Base-by-base conservation (phyloP, 176 grass and related monocot genomes). In the Oryza glaberrima region DNA sequence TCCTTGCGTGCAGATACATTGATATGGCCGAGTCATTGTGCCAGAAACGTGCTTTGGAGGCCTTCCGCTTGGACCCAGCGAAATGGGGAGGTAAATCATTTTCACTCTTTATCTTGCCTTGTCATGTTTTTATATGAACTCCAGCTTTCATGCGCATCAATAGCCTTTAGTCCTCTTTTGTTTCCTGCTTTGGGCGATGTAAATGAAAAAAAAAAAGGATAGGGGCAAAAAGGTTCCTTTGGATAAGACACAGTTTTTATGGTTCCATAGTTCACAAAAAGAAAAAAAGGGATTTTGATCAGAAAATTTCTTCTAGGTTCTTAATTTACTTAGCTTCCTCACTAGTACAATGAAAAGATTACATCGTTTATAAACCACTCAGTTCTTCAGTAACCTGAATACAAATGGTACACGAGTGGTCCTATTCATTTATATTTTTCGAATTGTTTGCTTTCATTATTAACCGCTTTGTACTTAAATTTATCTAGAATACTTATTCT, bases 11-110 rank as follows among this genome's bases (percentile, higher is more conserved):
- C 82, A 99, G 96, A 75, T 96, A 86, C 78, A 99, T 99, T 14
- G 96, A 99, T 72, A 99, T 96, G 96, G 96, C 96, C 1, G 96
- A 99, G 35, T 69, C 93, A 16, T 74, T 99, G 82, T 99, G 97
- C 23, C 97, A 96, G 85, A 99, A 96, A 75, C 94, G 97, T 73
- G 97, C 97, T 69, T 72, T 99, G 40, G 97, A 96, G 84, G 91
- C 92, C 15, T 99, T 99, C 72, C 84, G 56, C 30, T 85, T 99
- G 56, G 97, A 99, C 77, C 91, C 97, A 10, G 91, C 38, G n/a
- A 96, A 99, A 78, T 99, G 97, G 97, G 97, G 97, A 94, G 94
- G 97, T 99, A 89, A 88, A 44, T 25, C 26, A 61, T 9, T 60
- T 16, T 11, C 45, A 14, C 14, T 45, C 81, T 17, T 65, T 52